Base-by-base conservation (phyloP, 495 filamentous ascomycete species). In the Podospora anserina region DNA sequence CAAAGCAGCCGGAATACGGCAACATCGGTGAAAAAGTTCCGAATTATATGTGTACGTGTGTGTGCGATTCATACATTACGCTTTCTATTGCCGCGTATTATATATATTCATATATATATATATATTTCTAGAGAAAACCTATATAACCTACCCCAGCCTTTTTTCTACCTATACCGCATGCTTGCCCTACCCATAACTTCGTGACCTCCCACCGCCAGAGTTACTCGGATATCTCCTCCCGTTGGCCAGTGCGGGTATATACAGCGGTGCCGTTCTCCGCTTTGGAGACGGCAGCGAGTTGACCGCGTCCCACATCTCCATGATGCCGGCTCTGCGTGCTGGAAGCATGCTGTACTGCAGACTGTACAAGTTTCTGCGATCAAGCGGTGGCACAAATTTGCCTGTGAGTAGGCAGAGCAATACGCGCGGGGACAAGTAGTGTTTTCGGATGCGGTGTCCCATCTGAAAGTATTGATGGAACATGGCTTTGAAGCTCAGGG, bases 311-410 rank as follows among this genome's bases (percentile, higher is more conserved):
- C 96, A 99, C 69, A 97, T 88, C 75, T 97, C 93, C 68, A 83
- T 78, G 62, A 97, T 89, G 2, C 91, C 87, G 0, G 91, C 92
- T 5, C 95, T 83, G 55, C 83, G 88, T 13, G 91, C 89, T 5
- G 95, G 95, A 34, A 99, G 83, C 96, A 98, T 98, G 81, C 91
- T 95, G 79, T 99, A 99, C 79, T 99, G 95, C 73, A 99, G 88
- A 67, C 92, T 94, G 79, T 99, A 99, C 58, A 99, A 83, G 75
- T 93, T 96, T 75, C 93, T 93, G 9, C 95, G 86, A 76, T 97
- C 93, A 44, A 99, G 94, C 0, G 96, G 94, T 5, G 92, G 92
- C 0, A 89, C 92, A 69, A 97, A 97, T 62, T 89, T 90, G 68
- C 95, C 95, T 1, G 93, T 97, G 30, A 93, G 82, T 2, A 99